Conservation (phyloP, 2,329 filamentous ascomycete species). For the Exophiala dermatitidis region DNA sequence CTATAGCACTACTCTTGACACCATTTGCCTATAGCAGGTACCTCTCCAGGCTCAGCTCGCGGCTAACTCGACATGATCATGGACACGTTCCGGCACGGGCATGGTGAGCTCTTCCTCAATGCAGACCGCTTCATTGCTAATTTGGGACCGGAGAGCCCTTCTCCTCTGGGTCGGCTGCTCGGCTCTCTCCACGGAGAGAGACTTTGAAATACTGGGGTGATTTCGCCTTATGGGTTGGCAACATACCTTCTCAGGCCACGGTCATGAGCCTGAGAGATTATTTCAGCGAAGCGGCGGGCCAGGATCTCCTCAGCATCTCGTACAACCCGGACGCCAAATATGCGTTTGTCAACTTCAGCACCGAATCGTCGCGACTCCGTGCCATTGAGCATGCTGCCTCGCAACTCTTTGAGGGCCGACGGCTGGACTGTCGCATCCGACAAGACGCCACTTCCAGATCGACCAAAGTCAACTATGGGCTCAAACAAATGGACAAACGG, state of each 20-base stretch:
- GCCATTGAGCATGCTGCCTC: conserved; percentile 14
- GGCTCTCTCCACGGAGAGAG: neutral
- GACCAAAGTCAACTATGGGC: conserved; percentile 19
- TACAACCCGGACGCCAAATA: conserved; percentile 21
- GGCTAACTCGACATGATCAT: too few species aligned
- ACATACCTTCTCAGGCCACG: conserved; percentile 15
- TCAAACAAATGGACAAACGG: neutral
- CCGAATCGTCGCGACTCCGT: conserved; percentile 5
- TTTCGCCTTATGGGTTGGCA: conserved; percentile 20
- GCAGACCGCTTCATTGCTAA: neutral
- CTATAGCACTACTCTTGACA: too few species aligned
- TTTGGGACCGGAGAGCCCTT: neutral
- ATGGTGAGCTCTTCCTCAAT: too few species aligned
- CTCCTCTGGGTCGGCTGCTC: neutral
- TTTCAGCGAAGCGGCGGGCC: conserved; percentile 7
- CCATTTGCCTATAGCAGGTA: too few species aligned
- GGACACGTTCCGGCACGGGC: too few species aligned
- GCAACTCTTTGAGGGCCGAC: conserved; percentile 12
- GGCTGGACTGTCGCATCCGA: conserved; percentile 20
- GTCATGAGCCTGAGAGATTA: conserved; percentile 19
- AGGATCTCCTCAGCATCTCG: conserved; percentile 15
- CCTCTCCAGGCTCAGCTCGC: too few species aligned
- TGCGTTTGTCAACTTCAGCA: conserved; percentile 19
- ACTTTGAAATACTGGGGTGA: conserved; percentile 7
- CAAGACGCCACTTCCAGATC: conserved; percentile 11